phyloP scores from a whole-genome alignment of 2,329 filamentous ascomycete species.

The Aspergillus unguis region DNA sequence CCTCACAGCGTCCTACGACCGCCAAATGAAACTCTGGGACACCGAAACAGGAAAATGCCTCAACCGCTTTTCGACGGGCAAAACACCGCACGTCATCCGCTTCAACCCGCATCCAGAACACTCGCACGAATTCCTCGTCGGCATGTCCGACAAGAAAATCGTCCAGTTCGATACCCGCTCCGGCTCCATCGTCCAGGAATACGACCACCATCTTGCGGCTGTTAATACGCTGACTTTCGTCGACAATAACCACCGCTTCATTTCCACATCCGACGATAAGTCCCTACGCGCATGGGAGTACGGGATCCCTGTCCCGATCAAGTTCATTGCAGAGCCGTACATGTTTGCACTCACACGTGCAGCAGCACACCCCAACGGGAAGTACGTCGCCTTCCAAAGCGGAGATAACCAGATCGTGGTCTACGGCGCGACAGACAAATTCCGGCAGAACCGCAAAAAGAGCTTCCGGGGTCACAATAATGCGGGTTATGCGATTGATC shows the following conservation, averaged over 20 bases:
- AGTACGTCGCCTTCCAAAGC: constrained; percentile 90
- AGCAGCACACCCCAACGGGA: constrained; percentile 79
- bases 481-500: constrained; percentile 85
- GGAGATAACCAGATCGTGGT: constrained; percentile 96
- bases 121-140: constrained; percentile 86
- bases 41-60: constrained; percentile 90
- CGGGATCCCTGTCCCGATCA: constrained; percentile 96
- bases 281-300: constrained; percentile 97
- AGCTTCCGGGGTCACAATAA: constrained; percentile 94
- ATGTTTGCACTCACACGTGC: constrained; percentile 95
- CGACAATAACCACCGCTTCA: constrained; percentile 90
- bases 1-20: constrained; percentile 87
- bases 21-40: constrained; percentile 97
- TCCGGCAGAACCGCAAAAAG: constrained; percentile 97
- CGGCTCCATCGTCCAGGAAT: constrained; percentile 85
- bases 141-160: constrained; percentile 99
- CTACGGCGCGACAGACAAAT: constrained; percentile 90
- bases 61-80: constrained; percentile 85
- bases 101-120: constrained; percentile 81
- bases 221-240: constrained; percentile 98
- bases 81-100: constrained; percentile 89
- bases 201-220: constrained; percentile 95
- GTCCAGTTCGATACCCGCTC: constrained; percentile 90
- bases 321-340: constrained; percentile 94
- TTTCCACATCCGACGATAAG: constrained; percentile 97